Conservation (phyloP, 2,329 filamentous ascomycete genomes). For the Pseudogymnoascus sp. region DNA sequence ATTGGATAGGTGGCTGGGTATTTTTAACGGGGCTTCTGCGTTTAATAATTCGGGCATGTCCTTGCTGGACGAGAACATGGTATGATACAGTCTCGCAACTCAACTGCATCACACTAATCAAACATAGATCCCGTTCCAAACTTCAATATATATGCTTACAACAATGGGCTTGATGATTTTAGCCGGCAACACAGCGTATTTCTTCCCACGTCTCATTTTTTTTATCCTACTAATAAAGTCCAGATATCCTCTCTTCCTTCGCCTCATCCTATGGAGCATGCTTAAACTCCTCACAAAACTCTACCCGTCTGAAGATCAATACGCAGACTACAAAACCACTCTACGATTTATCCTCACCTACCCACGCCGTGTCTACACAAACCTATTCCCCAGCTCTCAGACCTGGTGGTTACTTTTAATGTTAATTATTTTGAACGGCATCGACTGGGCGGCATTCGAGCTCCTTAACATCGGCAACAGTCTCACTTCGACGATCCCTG, state of each 20-base stretch:
- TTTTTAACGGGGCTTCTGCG: slow-evolving; percentile 48
- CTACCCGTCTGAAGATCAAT: slow-evolving; percentile 72
- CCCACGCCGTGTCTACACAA: slow-evolving; percentile 89
- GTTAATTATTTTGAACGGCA: slow-evolving; percentile 67
- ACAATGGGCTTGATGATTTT: slow-evolving; percentile 82
- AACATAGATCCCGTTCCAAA: background rate
- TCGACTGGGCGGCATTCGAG: slow-evolving; percentile 62
- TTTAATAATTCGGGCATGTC: slow-evolving; percentile 82
- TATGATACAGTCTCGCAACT: slow-evolving; percentile 17
- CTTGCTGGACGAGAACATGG: slow-evolving; percentile 58
- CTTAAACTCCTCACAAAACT: slow-evolving; percentile 60
- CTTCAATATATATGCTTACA: slow-evolving; percentile 71
- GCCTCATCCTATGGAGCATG: slow-evolving; percentile 80
- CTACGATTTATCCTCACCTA: slow-evolving; percentile 86
- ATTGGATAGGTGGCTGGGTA: slow-evolving; percentile 72
- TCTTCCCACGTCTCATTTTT: slow-evolving; percentile 69
- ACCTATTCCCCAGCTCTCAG: slow-evolving; percentile 81
- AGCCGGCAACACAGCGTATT: slow-evolving; percentile 73
- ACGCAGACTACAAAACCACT: background rate
- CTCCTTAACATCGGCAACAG: slow-evolving; percentile 67
- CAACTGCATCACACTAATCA: background rate
- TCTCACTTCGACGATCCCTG: background rate
- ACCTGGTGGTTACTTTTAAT: slow-evolving; percentile 96
- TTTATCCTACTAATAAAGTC: slow-evolving; percentile 93
- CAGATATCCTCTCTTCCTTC: slow-evolving; percentile 88